phyloP scores from a whole-genome alignment of 2,329 filamentous ascomycete genomes.

The Colletotrichum sp. region DNA sequence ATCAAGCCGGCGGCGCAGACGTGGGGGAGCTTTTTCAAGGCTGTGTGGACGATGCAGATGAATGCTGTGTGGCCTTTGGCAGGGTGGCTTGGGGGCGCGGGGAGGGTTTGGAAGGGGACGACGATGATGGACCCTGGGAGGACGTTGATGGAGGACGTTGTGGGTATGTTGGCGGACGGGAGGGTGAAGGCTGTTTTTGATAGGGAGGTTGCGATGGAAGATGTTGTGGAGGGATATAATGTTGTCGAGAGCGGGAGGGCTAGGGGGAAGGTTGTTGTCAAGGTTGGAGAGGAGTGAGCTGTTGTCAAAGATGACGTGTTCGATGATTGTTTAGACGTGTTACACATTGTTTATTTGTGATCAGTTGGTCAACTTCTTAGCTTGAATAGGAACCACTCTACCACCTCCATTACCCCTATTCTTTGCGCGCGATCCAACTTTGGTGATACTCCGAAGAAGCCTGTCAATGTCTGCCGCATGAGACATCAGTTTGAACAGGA shows the following conservation, averaged over 20 bases:
- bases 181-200: constrained; percentile 40
- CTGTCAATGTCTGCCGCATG: background rate
- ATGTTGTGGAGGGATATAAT: constrained; percentile 39
- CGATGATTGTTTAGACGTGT: background rate
- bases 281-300: constrained; percentile 25
- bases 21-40: constrained; percentile 31
- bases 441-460: background rate
- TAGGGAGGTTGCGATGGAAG: constrained; percentile 39
- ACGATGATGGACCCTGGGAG: constrained; percentile 37
- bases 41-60: constrained; percentile 37
- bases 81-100: constrained; percentile 39
- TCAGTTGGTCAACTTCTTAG: background rate
- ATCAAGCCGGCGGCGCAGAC: constrained; percentile 38
- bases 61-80: constrained; percentile 42
- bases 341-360: background rate
- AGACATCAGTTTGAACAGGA: no score
- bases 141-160: constrained; percentile 35
- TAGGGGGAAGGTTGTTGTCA: constrained; percentile 42
- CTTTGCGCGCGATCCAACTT: background rate
- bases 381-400: background rate
- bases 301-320: background rate
- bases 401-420: background rate
- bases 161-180: constrained; percentile 35
- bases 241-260: constrained; percentile 36
- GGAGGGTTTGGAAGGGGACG: constrained; percentile 37